These are phyloP conservation scores for Cordyceps pruinosa DNA, from an alignment of 2,329 filamentous ascomycete genomes.

Conservation along the genomic window DNA sequence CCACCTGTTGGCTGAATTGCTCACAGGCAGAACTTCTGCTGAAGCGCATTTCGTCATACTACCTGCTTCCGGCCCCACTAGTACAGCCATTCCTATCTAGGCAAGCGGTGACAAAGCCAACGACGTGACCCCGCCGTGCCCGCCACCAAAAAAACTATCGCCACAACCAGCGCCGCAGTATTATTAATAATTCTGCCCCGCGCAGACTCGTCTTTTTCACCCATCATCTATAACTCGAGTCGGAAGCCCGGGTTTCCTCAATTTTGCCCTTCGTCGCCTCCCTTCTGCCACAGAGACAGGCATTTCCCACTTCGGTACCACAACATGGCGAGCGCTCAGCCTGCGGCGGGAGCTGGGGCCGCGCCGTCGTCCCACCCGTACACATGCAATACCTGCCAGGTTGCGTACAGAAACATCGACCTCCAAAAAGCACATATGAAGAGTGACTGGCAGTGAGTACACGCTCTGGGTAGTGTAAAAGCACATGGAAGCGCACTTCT, in stretches of 20 bases:
- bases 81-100: not conserved
- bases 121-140: conserved; percentile 16
- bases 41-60: no score
- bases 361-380: conserved; percentile 66
- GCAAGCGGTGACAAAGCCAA: conserved; percentile 7
- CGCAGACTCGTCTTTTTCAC: not conserved
- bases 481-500: conserved; percentile 2
- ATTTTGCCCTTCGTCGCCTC: not conserved
- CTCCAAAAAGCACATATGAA: conserved; percentile 95
- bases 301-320: not conserved
- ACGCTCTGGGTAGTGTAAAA: not conserved
- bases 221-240: not conserved
- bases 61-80: not conserved
- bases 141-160: conserved; percentile 19
- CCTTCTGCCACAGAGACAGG: not conserved
- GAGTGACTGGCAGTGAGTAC: conserved; percentile 91
- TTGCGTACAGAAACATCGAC: conserved; percentile 91
- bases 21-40: no score
- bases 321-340: conserved; percentile 40
- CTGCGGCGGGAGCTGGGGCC: conserved; percentile 23
- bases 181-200: conserved; percentile 19
- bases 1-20: no score
- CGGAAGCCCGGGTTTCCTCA: not conserved
- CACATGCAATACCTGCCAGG: conserved; percentile 97
- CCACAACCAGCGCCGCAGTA: conserved; percentile 13